Conservation (phyloP, 352 stramenopile species). For the Pythium biforme region DNA sequence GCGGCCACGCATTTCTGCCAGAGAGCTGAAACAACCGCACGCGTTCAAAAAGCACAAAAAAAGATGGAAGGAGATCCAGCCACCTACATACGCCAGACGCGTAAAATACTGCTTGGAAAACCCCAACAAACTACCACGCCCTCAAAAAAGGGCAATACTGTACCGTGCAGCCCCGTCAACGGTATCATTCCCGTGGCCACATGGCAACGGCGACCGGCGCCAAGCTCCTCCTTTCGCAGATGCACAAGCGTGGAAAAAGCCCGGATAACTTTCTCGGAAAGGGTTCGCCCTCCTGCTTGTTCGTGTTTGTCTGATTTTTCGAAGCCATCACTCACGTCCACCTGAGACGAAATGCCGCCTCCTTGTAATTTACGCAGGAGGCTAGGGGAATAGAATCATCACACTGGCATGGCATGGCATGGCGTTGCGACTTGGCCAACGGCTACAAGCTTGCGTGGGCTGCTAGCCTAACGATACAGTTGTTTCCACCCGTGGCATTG, state of each 20-base stretch:
- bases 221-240: constrained; percentile 9
- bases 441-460: constrained; percentile 1
- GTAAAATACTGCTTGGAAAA: constrained; percentile 1
- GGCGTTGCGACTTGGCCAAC: constrained; percentile 19
- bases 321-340: constrained; percentile 18
- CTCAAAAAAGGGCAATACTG: background rate
- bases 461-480: background rate
- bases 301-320: constrained; percentile 26
- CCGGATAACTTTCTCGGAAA: constrained; percentile 25
- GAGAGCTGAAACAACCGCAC: constrained; percentile 1
- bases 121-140: background rate
- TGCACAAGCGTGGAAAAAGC: constrained; percentile 19
- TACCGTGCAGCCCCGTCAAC: background rate
- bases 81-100: background rate
- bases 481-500: background rate
- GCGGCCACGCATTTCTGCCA: background rate
- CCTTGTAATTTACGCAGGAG: constrained; percentile 18
- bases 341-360: constrained; percentile 9
- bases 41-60: constrained; percentile 2
- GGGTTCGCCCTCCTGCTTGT: background rate
- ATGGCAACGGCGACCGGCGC: background rate
- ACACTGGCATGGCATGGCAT: background rate
- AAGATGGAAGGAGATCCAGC: constrained; percentile 9
- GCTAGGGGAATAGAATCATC: constrained; percentile 1
- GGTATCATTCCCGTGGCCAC: background rate